phyloP scores from a whole-genome alignment of 2,329 filamentous ascomycete genomes.

The Hymenoscyphus occultus region DNA sequence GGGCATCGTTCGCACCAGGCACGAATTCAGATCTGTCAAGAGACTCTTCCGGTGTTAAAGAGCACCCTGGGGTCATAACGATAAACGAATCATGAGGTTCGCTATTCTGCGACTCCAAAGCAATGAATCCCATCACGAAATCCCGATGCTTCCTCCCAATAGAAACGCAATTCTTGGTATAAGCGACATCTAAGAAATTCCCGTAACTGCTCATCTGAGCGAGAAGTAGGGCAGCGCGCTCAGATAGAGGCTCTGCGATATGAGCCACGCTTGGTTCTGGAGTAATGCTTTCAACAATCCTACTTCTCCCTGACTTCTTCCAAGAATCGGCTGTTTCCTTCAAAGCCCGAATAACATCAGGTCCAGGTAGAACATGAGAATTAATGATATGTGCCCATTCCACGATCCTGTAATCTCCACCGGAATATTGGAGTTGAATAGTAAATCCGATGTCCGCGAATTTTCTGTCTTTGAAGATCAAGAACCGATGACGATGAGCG shows the following conservation, averaged over 20 bases:
- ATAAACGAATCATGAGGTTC: slow-evolving; percentile 67
- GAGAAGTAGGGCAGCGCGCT: slow-evolving; percentile 69
- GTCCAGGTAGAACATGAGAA: slow-evolving; percentile 63
- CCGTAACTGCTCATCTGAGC: slow-evolving; percentile 77
- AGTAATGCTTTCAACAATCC: neutral
- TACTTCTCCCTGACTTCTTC: neutral
- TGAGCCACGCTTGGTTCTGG: neutral
- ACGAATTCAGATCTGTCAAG: slow-evolving; percentile 35
- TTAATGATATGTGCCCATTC: slow-evolving; percentile 68
- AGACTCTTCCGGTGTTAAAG: slow-evolving; percentile 61
- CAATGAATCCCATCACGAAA: slow-evolving; percentile 23
- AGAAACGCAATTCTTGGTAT: slow-evolving; percentile 68
- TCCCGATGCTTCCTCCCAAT: slow-evolving; percentile 48
- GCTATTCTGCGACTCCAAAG: slow-evolving; percentile 61
- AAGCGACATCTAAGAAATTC: slow-evolving; percentile 70
- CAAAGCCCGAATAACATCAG: slow-evolving; percentile 57
- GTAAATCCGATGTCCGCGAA: slow-evolving; percentile 80
- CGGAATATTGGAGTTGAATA: slow-evolving; percentile 73
- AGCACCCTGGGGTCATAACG: slow-evolving; percentile 78
- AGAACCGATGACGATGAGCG: slow-evolving; percentile 59
- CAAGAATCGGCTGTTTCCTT: slow-evolving; percentile 13
- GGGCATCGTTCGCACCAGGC: slow-evolving; percentile 52
- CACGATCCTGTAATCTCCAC: slow-evolving; percentile 67
- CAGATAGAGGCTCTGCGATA: slow-evolving; percentile 54
- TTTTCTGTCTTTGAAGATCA: slow-evolving; percentile 78